Conservation (phyloP, 345 rosid genomes). For the Psidium guajava region DNA sequence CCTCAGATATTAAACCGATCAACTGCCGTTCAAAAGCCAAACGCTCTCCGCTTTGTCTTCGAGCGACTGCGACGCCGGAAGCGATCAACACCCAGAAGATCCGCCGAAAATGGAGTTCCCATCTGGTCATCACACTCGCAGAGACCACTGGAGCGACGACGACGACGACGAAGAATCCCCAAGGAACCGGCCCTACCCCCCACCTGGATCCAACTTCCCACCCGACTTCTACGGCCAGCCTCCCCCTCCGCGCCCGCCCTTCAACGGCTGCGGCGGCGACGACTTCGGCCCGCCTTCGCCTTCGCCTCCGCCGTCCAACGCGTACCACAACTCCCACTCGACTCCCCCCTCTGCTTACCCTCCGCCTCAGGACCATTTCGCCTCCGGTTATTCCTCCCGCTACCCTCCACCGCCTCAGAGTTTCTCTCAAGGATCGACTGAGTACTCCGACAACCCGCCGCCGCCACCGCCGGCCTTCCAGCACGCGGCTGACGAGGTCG, state of each 20-base stretch:
- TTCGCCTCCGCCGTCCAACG: background rate
- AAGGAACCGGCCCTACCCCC: background rate
- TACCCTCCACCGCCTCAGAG: conserved; percentile 20
- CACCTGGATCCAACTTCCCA: conserved; percentile 1
- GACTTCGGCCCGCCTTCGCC: conserved; percentile 17
- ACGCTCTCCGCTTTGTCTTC: background rate
- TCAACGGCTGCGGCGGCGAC: background rate
- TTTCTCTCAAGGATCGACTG: conserved; percentile 28
- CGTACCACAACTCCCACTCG: conserved; percentile 1
- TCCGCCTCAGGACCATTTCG: background rate
- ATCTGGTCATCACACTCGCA: conserved; percentile 14
- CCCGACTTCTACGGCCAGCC: conserved; percentile 11
- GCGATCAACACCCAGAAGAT: background rate
- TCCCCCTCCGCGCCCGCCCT: conserved; percentile 15
- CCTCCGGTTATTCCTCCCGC: background rate
- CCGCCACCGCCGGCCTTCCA: conserved; percentile 10
- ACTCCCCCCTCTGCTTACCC: conserved; percentile 1
- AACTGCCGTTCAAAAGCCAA: background rate
- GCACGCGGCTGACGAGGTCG: conserved; percentile 27
- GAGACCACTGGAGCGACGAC: conserved; percentile 16
- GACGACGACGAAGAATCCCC: conserved; percentile 10
- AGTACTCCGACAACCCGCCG: conserved; percentile 7
- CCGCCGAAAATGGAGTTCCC: conserved; percentile 37
- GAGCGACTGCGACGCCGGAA: background rate
- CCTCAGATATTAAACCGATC: accelerated